Evolutionary conservation across 1,284 basidiomycete genomes (phyloP), one percentile per base, ranked within the genome.

Genomic region (Anthracocystis panici-leucophaei): DNA sequence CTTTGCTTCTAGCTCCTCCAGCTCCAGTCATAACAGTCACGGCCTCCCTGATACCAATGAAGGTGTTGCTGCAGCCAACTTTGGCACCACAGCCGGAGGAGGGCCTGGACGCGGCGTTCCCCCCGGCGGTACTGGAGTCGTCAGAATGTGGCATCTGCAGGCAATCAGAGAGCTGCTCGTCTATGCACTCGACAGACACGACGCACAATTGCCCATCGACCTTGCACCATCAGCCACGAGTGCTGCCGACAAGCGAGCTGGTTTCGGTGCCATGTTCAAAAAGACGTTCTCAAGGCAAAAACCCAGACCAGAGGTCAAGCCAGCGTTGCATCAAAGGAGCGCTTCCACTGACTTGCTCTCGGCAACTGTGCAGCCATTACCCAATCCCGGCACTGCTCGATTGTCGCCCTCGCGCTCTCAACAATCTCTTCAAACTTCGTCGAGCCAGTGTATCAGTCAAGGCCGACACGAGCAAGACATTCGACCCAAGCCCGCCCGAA

Each of bases 81-180:
- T 80, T 48, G 78, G 78, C 2, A 25, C 68, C 12, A 68, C 64
- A 14, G 60, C 75, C 3, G 78, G 78, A 11, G 75, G 78, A 18
- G 78, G 75, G 0, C 46, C 67, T 2, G 72, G 78, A 2, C 62
- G 75, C 10, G 67, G 73, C 14, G 67, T 74, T 3, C 78, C 78
- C n/a, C 68, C 75, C 18, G 68, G 57, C 7, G 72, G 74, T 10
- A 65, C 54, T 5, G 79, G 79, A 7, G 45, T 57, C 5, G 75
- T 81, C 1, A 40, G 74, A 9, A 81, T 81, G 79, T 81, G 79
- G 79, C 77, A 76, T 49, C 56, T 81, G 27, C 72, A 81, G 48
- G 72, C 68, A 9, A 60, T 81, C 23, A 54, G 68, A 4, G 70
- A 77, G 54, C 53, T 80, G n/a, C 57, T 78, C 0, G 21, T 64